These are phyloP conservation scores for Penicillium lividum DNA, from an alignment of 495 filamentous ascomycete species.

Conservation along the genomic window DNA sequence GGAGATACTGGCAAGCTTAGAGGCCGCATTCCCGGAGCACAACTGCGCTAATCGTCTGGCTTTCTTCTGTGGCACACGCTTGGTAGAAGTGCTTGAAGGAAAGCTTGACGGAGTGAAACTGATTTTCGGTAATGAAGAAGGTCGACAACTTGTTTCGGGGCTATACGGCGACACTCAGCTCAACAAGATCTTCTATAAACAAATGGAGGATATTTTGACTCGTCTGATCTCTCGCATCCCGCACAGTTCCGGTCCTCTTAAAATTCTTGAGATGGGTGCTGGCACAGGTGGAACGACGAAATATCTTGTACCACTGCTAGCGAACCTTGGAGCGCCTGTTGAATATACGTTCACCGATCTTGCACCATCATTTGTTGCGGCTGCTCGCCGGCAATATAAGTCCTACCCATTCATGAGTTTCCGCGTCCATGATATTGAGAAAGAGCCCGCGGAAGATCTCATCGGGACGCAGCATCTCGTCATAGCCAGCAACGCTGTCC, in stretches of 20 bases:
- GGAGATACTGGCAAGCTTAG: too few relatives aligned
- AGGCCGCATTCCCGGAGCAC: too few relatives aligned
- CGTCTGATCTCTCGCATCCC: neutral
- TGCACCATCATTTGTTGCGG: constrained; percentile 43
- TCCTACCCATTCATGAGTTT: constrained; percentile 49
- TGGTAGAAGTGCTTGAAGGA: too few relatives aligned
- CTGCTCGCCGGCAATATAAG: constrained; percentile 33
- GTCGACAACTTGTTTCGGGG: too few relatives aligned
- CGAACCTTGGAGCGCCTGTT: constrained; percentile 36
- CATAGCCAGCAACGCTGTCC: constrained; percentile 50
- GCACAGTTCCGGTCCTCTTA: constrained; percentile 2
- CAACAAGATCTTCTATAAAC: constrained; percentile 21
- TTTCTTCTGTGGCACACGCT: too few relatives aligned
- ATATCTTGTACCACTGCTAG: constrained; percentile 34
- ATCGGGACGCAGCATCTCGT: constrained; percentile 43
- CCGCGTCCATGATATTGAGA: constrained; percentile 47
- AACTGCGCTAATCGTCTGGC: too few relatives aligned
- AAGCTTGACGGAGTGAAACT: too few relatives aligned
- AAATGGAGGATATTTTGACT: constrained; percentile 47
- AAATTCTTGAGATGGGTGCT: constrained; percentile 45
- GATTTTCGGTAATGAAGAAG: too few relatives aligned
- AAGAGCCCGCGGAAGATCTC: constrained; percentile 33
- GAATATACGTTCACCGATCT: constrained; percentile 55
- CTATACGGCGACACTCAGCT: too few relatives aligned
- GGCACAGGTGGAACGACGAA: constrained; percentile 48